Evolutionary conservation across 352 stramenopile genomes (phyloP).

Genomic region (Pythium dissimile): DNA sequence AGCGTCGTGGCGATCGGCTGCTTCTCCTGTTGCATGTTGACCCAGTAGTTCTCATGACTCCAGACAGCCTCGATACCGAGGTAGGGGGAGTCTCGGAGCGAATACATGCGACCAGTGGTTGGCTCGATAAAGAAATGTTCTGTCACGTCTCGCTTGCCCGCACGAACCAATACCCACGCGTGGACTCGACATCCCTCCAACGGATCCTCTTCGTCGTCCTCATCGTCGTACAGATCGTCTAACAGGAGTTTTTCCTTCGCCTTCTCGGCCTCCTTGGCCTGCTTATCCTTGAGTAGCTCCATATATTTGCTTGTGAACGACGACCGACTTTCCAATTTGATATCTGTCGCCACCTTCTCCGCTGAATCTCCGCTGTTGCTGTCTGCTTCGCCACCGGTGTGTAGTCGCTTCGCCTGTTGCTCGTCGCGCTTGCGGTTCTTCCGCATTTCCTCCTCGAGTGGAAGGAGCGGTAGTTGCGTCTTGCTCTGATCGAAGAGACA

Average conservation of each 20-base stretch:
- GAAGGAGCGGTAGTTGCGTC: slow-evolving; percentile 54
- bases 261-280: slow-evolving; percentile 36
- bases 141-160: slow-evolving; percentile 84
- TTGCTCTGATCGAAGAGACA: slow-evolving; percentile 90
- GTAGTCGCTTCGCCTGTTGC: slow-evolving; percentile 19
- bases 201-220: slow-evolving; percentile 69
- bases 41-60: slow-evolving; percentile 95
- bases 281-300: slow-evolving; percentile 42
- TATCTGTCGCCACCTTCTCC: slow-evolving; percentile 14
- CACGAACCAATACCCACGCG: slow-evolving; percentile 91
- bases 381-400: not conserved
- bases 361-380: slow-evolving; percentile 13
- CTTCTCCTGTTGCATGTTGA: slow-evolving; percentile 88
- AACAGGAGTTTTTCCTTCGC: slow-evolving; percentile 35
- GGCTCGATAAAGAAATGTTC: slow-evolving; percentile 91
- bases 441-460: slow-evolving; percentile 43
- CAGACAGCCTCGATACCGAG: slow-evolving; percentile 85
- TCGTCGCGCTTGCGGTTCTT: slow-evolving; percentile 41
- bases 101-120: slow-evolving; percentile 88
- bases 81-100: slow-evolving; percentile 81
- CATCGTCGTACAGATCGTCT: slow-evolving; percentile 53
- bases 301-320: slow-evolving; percentile 72
- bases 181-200: slow-evolving; percentile 77
- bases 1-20: slow-evolving; percentile 60
- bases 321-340: slow-evolving; percentile 51